Evolutionary conservation across 208 protist species (phyloP).

Genomic region (Trypanosoma caninum): DNA sequence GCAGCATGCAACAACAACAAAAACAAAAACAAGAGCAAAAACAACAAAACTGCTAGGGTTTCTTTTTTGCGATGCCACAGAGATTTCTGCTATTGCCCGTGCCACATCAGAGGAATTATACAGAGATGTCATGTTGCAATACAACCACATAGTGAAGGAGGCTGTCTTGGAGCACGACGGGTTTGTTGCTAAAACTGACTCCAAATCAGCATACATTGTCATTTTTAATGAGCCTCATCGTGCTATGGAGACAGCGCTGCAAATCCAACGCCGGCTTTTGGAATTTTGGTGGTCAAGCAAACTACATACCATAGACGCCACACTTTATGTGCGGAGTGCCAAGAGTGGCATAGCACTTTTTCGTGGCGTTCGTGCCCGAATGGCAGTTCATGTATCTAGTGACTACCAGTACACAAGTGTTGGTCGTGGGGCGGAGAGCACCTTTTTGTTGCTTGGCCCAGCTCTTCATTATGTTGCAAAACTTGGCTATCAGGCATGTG

Average conservation of each 20-base stretch:
- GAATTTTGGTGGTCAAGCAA: constrained; percentile 47
- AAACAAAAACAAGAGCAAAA: too few relatives aligned
- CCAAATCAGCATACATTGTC: constrained; percentile 50
- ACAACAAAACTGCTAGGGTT: constrained; percentile 31
- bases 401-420: constrained; percentile 28
- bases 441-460: constrained; percentile 36
- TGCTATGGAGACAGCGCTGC: constrained; percentile 63
- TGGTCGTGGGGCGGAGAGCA: neutral
- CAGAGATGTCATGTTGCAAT: constrained; percentile 45
- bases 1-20: too few relatives aligned
- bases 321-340: constrained; percentile 61
- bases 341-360: constrained; percentile 51
- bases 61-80: constrained; percentile 50
- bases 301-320: constrained; percentile 47
- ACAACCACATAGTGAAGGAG: constrained; percentile 70
- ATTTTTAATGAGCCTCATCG: constrained; percentile 36
- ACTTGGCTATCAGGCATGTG: constrained; percentile 40
- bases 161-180: constrained; percentile 35
- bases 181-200: constrained; percentile 65
- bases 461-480: constrained; percentile 50
- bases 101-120: constrained; percentile 26
- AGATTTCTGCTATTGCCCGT: constrained; percentile 22
- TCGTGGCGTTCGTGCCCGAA: constrained; percentile 60
- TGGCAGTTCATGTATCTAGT: constrained; percentile 49
- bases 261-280: constrained; percentile 55